A percentile compares a stretch with the other conserved stretches of the same genome.
Evolutionary conservation across 2,329 filamentous ascomycete species (phyloP).

Genomic region (Claviceps cyperi): DNA sequence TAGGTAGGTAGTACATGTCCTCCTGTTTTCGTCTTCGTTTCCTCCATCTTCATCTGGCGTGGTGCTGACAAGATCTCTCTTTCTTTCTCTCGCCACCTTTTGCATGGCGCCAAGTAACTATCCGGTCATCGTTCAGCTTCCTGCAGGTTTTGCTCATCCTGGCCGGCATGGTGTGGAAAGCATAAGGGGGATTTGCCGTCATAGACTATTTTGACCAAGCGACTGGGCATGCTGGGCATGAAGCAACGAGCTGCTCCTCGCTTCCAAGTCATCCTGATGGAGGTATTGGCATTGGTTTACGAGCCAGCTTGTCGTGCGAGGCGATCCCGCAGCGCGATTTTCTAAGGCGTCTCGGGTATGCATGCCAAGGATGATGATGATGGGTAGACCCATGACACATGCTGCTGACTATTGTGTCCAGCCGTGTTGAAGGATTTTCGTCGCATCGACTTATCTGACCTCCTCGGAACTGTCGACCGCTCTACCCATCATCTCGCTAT

Average conservation of each 20-base stretch:
- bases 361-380: no score
- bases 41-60: no score
- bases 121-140: neutral
- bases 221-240: no score
- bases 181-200: constrained; percentile 3
- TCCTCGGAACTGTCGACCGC: neutral
- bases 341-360: no score
- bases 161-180: constrained; percentile 5
- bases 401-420: neutral
- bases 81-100: neutral
- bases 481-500: neutral
- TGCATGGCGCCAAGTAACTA: neutral
- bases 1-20: no score
- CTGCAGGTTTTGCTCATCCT: constrained; percentile 3
- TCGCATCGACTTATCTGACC: neutral
- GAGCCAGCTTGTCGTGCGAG: constrained; percentile 4
- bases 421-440: neutral
- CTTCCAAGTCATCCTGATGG: neutral
- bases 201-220: neutral
- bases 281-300: constrained; percentile 7
- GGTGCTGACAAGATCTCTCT: neutral
- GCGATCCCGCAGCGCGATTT: neutral
- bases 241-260: neutral
- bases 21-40: no score
- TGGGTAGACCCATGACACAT: no score